phyloP scores from a whole-genome alignment of 1,284 basidiomycete species.

The Malassezia sympodialis region DNA sequence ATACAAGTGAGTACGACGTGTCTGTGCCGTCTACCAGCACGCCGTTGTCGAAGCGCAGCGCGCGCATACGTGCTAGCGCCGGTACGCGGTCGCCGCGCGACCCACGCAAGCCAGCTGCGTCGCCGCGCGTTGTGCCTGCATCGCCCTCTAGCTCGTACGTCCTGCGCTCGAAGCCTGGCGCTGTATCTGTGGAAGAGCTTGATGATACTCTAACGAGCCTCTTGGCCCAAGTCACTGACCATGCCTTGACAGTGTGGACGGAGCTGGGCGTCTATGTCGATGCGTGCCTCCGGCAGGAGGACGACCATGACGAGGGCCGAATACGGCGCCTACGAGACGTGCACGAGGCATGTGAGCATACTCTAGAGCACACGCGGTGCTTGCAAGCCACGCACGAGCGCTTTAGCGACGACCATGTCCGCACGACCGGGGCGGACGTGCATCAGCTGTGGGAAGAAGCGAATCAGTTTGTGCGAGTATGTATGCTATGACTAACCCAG shows the following conservation, averaged over 20 bases:
- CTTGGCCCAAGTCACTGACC: conserved; percentile 30
- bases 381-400: conserved; percentile 2
- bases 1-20: background rate
- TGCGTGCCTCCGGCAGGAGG: conserved; percentile 3
- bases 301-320: background rate
- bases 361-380: conserved; percentile 17
- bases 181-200: conserved; percentile 7
- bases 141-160: background rate
- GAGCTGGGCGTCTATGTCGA: conserved; percentile 29
- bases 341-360: conserved; percentile 2
- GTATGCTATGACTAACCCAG: conserved; percentile 3
- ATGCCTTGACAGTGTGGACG: conserved; percentile 32
- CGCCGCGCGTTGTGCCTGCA: background rate
- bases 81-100: background rate
- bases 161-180: background rate
- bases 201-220: conserved; percentile 33
- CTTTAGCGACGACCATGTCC: conserved; percentile 4
- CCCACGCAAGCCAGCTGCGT: background rate
- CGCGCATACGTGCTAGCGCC: background rate
- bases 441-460: conserved; percentile 29
- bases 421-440: conserved; percentile 8
- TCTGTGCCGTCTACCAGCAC: conserved; percentile 1
- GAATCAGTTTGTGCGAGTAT: conserved; percentile 29
- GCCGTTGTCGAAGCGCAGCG: background rate
- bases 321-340: conserved; percentile 12